A percentile compares a stretch with the other conserved stretches of the same genome.
Evolutionary conservation across 805 yeast species (phyloP).

Genomic region (Kazachstania taianensis): DNA sequence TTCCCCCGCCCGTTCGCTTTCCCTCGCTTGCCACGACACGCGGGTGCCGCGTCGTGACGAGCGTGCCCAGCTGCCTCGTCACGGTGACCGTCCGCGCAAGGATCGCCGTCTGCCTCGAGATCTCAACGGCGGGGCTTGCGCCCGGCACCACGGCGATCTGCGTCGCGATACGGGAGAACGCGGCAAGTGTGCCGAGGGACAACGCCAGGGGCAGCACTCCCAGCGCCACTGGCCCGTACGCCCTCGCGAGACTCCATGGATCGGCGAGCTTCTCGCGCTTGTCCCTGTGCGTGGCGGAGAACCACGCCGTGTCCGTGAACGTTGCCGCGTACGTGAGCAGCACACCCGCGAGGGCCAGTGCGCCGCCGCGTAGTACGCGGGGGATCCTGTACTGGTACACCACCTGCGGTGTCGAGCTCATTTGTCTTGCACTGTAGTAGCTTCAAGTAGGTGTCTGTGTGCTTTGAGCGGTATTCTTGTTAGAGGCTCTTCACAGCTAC

Average conservation of each 20-base stretch:
- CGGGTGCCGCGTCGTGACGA: conserved; percentile 15
- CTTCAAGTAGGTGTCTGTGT: too few relatives aligned
- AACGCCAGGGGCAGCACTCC: conserved; percentile 22
- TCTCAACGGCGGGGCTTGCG: conserved; percentile 8
- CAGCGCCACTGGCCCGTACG: conserved; percentile 19
- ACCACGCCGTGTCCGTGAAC: conserved; percentile 22
- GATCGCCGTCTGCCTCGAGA: conserved; percentile 18
- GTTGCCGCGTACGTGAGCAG: conserved; percentile 22
- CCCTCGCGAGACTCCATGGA: conserved; percentile 12
- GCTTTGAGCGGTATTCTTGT: too few relatives aligned
- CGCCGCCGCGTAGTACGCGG: conserved; percentile 6
- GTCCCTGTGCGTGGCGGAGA: conserved; percentile 11
- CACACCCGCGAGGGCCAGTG: conserved; percentile 16
- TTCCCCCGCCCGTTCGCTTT: too few relatives aligned
- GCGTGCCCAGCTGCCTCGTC: conserved; percentile 9
- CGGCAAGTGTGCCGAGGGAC: conserved; percentile 15
- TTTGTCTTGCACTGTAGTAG: too few relatives aligned
- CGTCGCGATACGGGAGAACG: conserved; percentile 23
- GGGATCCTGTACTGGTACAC: conserved; percentile 6
- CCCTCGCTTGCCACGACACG: too few relatives aligned
- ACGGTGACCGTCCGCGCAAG: conserved; percentile 12
- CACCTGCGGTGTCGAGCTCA: conserved; percentile 7
- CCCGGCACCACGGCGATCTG: conserved; percentile 14
- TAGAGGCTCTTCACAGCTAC: too few relatives aligned
- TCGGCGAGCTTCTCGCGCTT: conserved; percentile 7